phyloP scores from a whole-genome alignment of 345 rosid genomes.

The Populus tremula region DNA sequence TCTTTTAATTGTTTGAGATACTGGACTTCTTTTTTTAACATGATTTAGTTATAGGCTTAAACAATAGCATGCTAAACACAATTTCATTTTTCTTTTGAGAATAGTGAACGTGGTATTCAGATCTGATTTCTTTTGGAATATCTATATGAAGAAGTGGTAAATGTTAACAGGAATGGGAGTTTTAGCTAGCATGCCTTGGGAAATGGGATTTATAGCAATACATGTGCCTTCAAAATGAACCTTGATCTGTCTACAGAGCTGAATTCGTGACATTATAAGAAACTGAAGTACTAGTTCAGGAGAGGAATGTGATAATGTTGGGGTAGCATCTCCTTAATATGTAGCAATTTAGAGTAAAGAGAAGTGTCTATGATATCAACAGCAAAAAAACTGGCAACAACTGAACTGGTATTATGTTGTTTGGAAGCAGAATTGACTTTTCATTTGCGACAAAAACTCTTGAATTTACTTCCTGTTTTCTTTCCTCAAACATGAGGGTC shows the following conservation, averaged over 20 bases:
- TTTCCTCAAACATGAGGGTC: not conserved
- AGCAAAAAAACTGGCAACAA: not conserved
- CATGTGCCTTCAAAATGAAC: not conserved
- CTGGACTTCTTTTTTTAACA: not conserved
- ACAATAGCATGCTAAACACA: not conserved
- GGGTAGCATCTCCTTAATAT: not conserved
- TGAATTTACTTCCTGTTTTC: not conserved
- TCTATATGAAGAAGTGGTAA: not conserved
- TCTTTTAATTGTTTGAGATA: slow-evolving; percentile 2
- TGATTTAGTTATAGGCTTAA: not conserved
- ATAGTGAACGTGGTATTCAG: not conserved
- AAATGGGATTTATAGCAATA: not conserved
- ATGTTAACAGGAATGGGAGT: not conserved
- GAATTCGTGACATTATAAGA: not conserved
- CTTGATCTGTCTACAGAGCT: not conserved
- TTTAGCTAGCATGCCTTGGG: not conserved
- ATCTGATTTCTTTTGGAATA: not conserved
- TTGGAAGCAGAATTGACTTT: not conserved
- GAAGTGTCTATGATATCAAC: not conserved
- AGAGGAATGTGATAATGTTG: not conserved
- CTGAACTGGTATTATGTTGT: not conserved
- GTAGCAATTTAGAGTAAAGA: not conserved
- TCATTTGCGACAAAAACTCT: not conserved
- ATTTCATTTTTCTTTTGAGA: not conserved
- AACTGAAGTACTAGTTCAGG: not conserved